A percentile compares a stretch with the other conserved stretches of the same genome.
Evolutionary conservation across 78 protist genomes (phyloP).

Genomic region (Chrysochromulina parva): DNA sequence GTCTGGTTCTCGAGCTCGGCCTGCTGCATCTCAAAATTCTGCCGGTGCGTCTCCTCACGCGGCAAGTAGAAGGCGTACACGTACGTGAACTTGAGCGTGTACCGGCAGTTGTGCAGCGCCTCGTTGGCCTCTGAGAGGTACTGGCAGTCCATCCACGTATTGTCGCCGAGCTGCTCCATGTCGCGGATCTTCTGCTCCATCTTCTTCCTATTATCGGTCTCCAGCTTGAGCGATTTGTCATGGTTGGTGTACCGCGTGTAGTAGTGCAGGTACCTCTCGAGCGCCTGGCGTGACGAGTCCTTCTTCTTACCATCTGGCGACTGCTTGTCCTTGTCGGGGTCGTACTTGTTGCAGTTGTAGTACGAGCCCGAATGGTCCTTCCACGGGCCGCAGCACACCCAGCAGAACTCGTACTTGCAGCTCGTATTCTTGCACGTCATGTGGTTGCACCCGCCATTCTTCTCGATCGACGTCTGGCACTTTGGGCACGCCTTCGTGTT

Average conservation of each 20-base stretch:
- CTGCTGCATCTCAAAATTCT: constrained; percentile 59
- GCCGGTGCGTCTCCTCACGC: constrained; percentile 34
- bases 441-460: constrained; percentile 91
- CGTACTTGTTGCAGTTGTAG: constrained; percentile 23
- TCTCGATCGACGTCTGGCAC: constrained; percentile 73
- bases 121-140: constrained; percentile 42
- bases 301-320: not conserved
- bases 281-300: constrained; percentile 6
- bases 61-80: constrained; percentile 54
- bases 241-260: constrained; percentile 69
- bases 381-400: constrained; percentile 80
- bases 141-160: constrained; percentile 34
- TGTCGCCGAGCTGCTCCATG: constrained; percentile 8
- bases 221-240: constrained; percentile 39
- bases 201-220: not conserved
- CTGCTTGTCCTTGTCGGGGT: not conserved
- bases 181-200: constrained; percentile 40
- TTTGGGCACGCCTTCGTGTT: constrained; percentile 72
- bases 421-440: constrained; percentile 58
- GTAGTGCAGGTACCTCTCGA: constrained; percentile 73
- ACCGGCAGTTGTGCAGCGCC: constrained; percentile 43
- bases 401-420: constrained; percentile 79
- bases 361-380: constrained; percentile 46
- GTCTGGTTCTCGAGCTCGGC: constrained; percentile 24
- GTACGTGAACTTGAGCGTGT: constrained; percentile 66